Percentiles rank a stretch among this genome's conserved stretches.
Conservation (phyloP, 2,329 filamentous ascomycete species). For the Rhexocercosporidium sp. region DNA sequence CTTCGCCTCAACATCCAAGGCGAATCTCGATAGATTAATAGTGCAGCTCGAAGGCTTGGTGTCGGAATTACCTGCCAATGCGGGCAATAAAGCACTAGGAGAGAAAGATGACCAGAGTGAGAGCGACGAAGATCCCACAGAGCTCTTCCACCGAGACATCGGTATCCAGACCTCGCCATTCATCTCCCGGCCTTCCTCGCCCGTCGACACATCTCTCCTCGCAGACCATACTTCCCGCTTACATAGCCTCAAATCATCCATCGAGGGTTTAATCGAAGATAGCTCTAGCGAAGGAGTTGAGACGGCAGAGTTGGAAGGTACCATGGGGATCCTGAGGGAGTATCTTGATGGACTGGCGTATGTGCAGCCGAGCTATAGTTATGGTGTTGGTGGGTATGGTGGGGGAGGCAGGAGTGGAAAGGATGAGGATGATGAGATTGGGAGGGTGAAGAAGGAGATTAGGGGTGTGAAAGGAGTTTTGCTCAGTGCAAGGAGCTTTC, state of each 20-base stretch:
- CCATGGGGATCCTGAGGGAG: slow-evolving; percentile 59
- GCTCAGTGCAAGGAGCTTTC: slow-evolving; percentile 76
- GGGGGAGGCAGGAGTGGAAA: slow-evolving; percentile 34
- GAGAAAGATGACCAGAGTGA: slow-evolving; percentile 44
- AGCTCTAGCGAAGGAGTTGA: slow-evolving; percentile 31
- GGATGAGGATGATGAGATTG: slow-evolving; percentile 73
- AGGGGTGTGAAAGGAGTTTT: slow-evolving; percentile 80
- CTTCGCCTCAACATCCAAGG: slow-evolving; percentile 53
- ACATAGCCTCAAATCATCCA: slow-evolving; percentile 52
- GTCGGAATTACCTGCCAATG: slow-evolving; percentile 60
- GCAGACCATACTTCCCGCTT: slow-evolving; percentile 48
- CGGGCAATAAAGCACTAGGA: slow-evolving; percentile 31
- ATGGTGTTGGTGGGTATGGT: slow-evolving; percentile 33
- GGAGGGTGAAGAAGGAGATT: slow-evolving; percentile 75
- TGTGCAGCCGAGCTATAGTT: slow-evolving; percentile 42
- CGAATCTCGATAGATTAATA: slow-evolving; percentile 57
- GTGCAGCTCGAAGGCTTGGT: slow-evolving; percentile 59
- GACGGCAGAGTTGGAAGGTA: slow-evolving; percentile 32
- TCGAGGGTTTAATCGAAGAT: slow-evolving; percentile 57
- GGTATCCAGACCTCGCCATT: slow-evolving; percentile 75
- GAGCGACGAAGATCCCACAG: slow-evolving; percentile 70
- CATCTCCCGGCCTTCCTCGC: slow-evolving; percentile 46
- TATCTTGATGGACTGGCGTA: slow-evolving; percentile 69
- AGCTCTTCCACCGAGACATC: slow-evolving; percentile 82
- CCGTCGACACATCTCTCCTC: slow-evolving; percentile 23